Evolutionary conservation across 495 filamentous ascomycete genomes (phyloP), one percentile per base, ranked within the genome.

Genomic region (Pseudomonodictys pantanalensis): DNA sequence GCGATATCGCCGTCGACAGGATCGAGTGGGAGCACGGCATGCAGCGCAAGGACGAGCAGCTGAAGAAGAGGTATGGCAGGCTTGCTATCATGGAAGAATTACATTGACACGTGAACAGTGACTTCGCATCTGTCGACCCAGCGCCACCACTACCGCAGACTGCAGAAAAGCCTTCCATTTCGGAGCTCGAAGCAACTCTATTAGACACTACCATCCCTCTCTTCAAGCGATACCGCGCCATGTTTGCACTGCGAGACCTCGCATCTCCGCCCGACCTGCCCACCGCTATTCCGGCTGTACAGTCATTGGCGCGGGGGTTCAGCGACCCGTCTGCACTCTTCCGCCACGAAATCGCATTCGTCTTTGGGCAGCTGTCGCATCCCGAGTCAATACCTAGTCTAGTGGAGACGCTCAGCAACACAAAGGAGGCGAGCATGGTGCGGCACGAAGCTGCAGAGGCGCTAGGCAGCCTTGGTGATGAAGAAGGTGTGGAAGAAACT

Each of bases 371-470:
- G 68, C 80, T 99, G 24, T 89, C 87, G 49, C 92, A 97, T 70
- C 93, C 95, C 1, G 91, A 92, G n/a, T 93, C 89, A 0, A 95
- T 99, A 66, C 91, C 93, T 8, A 89, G 88, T 55, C 82, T 99
- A 17, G 85, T 88, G 24, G 83, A 81, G 38, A 84, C 86, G 0
- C 78, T 97, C 45, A 86, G 89, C 65, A 79, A 97, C 70, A 76
- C 82, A 42, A 76, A 86, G 30, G 93, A 99, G 73, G 83, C 79
- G 24, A 88, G 91, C 64, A 99, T 99, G 93, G 93, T 99, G 58
- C 84, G 93, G 55, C 93, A 99, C 71, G 93, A 99, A 72, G 93
- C 93, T 43, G 93, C 95, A 3, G 93, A 99, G 73, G 93, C 93
- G 22, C 84, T 99, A n/a, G 93, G 93, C 6, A 96, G 91, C 66